Evolutionary conservation across 169 alveolate genomes (phyloP), one percentile per base, ranked within the genome.

Genomic region (Plasmodium chabaudi): DNA sequence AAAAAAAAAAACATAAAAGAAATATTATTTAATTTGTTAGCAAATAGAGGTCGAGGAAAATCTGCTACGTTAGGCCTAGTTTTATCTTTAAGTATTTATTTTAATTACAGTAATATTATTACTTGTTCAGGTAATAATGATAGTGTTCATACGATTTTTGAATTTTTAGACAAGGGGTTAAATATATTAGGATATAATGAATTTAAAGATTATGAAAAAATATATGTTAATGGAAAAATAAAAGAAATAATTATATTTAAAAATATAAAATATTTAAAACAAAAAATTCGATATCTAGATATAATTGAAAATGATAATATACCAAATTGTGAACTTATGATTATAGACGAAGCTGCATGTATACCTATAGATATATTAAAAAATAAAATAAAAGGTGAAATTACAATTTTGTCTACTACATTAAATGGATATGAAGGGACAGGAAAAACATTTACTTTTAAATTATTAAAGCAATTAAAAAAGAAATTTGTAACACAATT

Each of bases 301-400:
- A 75, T 88, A 10, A 34, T 84, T 51, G 70, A 88, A 75, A 34
- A 34, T 34, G 75, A 88, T 1, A 68, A 88, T 19, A 93, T 89
- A 12, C 71, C 89, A 63, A 88, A 88, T 56, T 93, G 98, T 51
- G 99, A 99, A 86, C 93, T 99, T 49, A 96, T 99, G 87, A 98
- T 99, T 27, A 98, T 99, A 72, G 99, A 99, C 88, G 99, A 99
- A 94, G 99, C 99, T 1, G 99, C 99, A n/a, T 99, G 99, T 57
- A 99, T 99, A 21, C 99, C 99, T 42, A 93, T 98, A 19, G 99
- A 99, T 49, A 89, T 97, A n/a, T 99, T 99, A 15, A 98, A 97
- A 92, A 73, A 95, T 65, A 97, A 97, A 72, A 87, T 96, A 55
- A 98, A 99, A 21, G 98, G 97, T 56, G 98, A 98, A 88, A 89